Evolutionary conservation across 495 filamentous ascomycete species (phyloP), one percentile per base, ranked within the genome.

Genomic region (Neurospora sp.): DNA sequence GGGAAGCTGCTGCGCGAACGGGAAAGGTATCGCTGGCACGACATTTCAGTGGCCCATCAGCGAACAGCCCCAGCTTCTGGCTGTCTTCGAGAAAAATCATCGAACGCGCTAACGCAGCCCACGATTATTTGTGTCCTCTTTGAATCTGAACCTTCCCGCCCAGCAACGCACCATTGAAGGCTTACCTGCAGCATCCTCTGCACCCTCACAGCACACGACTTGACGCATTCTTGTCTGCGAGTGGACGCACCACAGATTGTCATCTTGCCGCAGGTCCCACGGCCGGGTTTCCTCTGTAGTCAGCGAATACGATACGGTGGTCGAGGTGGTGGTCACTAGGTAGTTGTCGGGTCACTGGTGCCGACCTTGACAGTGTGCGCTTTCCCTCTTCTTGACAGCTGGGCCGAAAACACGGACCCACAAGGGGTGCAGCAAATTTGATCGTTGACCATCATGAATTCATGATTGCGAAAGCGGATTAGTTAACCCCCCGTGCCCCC

Each of bases 81-180:
- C 76, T 53, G 71, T 73, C 76, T 81, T 81, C 80, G 77, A 75
- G 80, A 82, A 82, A 77, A 76, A 70, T 70, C 42, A 78, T 80
- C 75, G 80, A 82, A 81, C 75, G 71, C 74, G 73, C 76, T 77
- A 79, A 73, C 73, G 74, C 75, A 76, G 40, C 42, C 61, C 39
- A 72, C 27, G 53, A 48, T 48, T 48, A 48, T 48, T 61, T 44
- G 41, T 44, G 41, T 44, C 41, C 41, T 44, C 41, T 18, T 8
- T 44, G 41, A 12, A 11, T 11, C 10, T 40, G 39, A 40, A 40
- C 39, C 39, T 20, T 53, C 48, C 48, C 53, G 53, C 53, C 18
- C 53, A 35, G 27, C 53, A 65, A 65, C 27, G 53, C 53, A 65
- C 53, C 53, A 65, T 31, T 65, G 53, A 18, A 65, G 31, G 41